These are phyloP conservation scores for Gossypium gossypioides DNA, from an alignment of 441 rosid species.

Conservation along the genomic window DNA sequence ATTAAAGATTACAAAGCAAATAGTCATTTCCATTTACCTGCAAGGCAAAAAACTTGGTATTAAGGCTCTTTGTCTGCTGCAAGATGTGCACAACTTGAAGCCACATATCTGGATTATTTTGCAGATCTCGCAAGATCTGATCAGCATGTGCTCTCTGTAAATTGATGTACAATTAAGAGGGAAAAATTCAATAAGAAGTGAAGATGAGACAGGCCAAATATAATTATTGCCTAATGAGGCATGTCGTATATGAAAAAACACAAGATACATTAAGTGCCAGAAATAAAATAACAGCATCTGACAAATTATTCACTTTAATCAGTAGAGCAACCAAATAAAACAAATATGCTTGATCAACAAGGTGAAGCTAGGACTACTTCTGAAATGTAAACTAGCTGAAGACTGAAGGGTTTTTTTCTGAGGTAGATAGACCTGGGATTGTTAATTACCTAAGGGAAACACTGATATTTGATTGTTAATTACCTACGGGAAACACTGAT, in stretches of 20 bases:
- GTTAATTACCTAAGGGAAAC: background rate
- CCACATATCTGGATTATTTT: constrained; percentile 96
- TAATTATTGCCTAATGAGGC: background rate
- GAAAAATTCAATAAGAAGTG: background rate
- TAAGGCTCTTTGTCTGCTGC: constrained; percentile 70
- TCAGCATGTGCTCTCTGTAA: constrained; percentile 88
- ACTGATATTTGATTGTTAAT: background rate
- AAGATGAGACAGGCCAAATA: background rate
- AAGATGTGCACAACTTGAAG: constrained; percentile 94
- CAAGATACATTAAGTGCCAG: background rate
- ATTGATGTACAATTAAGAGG: constrained; percentile 4
- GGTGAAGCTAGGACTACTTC: constrained; percentile 1
- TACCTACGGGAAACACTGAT: background rate
- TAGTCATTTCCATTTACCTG: constrained; percentile 46
- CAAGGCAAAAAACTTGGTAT: constrained; percentile 94
- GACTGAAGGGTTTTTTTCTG: background rate
- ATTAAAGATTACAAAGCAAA: background rate
- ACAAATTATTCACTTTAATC: background rate
- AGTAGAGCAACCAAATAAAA: background rate
- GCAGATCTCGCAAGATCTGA: constrained; percentile 89
- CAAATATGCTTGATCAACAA: background rate
- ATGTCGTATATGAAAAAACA: background rate
- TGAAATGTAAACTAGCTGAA: background rate
- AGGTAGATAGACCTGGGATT: background rate
- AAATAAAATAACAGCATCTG: background rate